These are phyloP conservation scores for Stylonectria norvegica DNA, from an alignment of 2,329 filamentous ascomycete genomes.

Conservation along the genomic window DNA sequence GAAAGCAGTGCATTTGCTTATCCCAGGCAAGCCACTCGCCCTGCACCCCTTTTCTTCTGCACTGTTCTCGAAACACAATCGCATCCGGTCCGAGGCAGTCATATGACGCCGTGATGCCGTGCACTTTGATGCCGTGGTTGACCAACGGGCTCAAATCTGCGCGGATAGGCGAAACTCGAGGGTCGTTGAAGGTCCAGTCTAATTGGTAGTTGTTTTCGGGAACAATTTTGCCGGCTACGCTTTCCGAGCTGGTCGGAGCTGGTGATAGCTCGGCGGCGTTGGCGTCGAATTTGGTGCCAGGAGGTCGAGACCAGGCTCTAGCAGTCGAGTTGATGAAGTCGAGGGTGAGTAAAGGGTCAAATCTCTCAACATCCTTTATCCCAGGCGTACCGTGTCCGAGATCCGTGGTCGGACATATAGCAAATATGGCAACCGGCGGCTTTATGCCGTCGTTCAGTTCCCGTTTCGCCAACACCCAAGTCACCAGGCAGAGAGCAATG, in stretches of 20 bases:
- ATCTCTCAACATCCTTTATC: slow-evolving; percentile 14
- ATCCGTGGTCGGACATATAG: slow-evolving; percentile 45
- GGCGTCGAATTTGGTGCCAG: background rate
- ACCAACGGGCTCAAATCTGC: slow-evolving; percentile 35
- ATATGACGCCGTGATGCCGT: slow-evolving; percentile 49
- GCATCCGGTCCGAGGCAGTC: slow-evolving; percentile 55
- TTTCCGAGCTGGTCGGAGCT: background rate
- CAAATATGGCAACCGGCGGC: slow-evolving; percentile 35
- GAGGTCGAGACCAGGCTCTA: slow-evolving; percentile 20
- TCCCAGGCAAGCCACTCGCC: slow-evolving; percentile 59
- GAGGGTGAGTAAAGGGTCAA: slow-evolving; percentile 25
- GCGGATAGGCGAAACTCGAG: slow-evolving; percentile 47
- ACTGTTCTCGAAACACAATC: slow-evolving; percentile 44
- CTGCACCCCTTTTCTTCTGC: slow-evolving; percentile 38
- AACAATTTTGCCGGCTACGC: background rate
- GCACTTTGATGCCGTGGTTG: slow-evolving; percentile 40
- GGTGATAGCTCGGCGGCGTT: no score
- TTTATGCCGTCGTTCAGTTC: slow-evolving; percentile 12
- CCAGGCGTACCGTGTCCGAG: slow-evolving; percentile 20
- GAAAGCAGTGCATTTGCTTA: slow-evolving; percentile 59
- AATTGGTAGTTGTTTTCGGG: background rate
- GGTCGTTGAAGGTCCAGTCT: slow-evolving; percentile 33
- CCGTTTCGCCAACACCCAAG: slow-evolving; percentile 33
- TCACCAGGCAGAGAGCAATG: slow-evolving; percentile 38
- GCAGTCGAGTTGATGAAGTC: slow-evolving; percentile 23